Conservation (phyloP, 2,329 filamentous ascomycete genomes). For the Curvularia spicifera region DNA sequence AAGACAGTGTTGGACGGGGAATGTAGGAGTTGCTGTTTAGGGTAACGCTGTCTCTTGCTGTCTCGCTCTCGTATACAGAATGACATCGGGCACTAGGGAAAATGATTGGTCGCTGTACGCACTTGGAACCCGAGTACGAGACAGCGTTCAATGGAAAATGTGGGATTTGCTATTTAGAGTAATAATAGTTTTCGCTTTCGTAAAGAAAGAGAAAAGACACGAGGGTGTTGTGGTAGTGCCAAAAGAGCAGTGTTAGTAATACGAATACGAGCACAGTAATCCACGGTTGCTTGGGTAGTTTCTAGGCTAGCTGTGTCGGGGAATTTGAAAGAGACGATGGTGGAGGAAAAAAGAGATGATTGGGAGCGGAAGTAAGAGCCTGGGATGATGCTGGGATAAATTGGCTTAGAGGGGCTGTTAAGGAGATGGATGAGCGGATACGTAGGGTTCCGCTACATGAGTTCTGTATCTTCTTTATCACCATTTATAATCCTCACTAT, state of each 20-base stretch:
- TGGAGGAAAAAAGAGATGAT: neutral
- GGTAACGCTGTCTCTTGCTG: neutral
- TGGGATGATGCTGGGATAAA: neutral
- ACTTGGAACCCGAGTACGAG: neutral
- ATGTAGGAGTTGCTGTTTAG: neutral
- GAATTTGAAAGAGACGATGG: neutral
- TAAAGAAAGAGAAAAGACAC: neutral
- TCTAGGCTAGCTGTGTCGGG: neutral
- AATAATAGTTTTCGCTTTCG: no score
- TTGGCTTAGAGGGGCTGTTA: neutral
- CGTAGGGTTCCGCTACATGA: neutral
- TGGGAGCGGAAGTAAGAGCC: neutral
- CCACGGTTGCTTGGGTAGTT: neutral
- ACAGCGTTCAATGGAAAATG: neutral
- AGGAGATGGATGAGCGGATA: neutral
- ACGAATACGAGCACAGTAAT: slow-evolving; percentile 1
- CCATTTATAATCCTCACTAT: neutral
- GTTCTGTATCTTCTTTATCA: neutral
- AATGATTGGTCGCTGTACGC: neutral
- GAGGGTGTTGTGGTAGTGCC: neutral
- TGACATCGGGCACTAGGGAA: neutral
- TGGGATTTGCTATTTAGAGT: neutral
- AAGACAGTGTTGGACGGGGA: neutral
- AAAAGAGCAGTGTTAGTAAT: neutral
- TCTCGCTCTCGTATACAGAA: neutral